Base-by-base conservation (phyloP, 1,139 yeast genomes). In the Debaryomyces singareniensis region DNA sequence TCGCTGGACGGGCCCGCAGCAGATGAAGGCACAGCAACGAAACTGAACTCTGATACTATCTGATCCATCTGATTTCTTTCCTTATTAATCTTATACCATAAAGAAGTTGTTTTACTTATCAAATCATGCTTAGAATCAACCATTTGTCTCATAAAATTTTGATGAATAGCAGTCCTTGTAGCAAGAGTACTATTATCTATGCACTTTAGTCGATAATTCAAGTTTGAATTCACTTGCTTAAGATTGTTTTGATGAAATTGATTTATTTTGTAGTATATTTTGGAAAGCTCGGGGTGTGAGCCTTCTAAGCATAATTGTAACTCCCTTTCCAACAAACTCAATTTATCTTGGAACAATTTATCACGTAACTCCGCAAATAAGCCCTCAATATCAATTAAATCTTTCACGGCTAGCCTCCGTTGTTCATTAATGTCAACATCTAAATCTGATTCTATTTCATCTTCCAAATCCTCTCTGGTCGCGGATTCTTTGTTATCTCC, bases 71-170 rank as follows among this genome's bases (percentile, higher is more conserved):
- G 78, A 40, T 95, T 72, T 42, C 97, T 69, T 53, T 91, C 98
- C 45, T 81, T 77, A 55, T 89, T 89, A 46, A 89, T 83, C 42
- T 83, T 81, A 58, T 91, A 91, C 97, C 98, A 91, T 42, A 77
- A 71, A 29, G 84, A 75, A 2, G 97, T 89, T 4, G 95, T 84
- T 13, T 75, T 70, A 35, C 75, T 68, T 31, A 91, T 69, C 64
- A 86, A 66, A 22, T 67, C 63, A 35, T 71, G 71, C 39, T 89
- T 81, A 29, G 72, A 55, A 48, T 87, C 95, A 46, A 79, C 76
- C 28, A 75, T 61, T 38, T 75, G 71, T 45, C 81, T 82, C 50
- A 75, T 58, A 51, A 75, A 87, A 51, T 87, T 86, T 53, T 91
- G 97, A 51, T 89, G 96, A 25, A 86, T 72, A 34, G 80, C 74